These are phyloP conservation scores for Dispira parvispora DNA, from an alignment of 192 early-diverging fungal species.

Conservation along the genomic window DNA sequence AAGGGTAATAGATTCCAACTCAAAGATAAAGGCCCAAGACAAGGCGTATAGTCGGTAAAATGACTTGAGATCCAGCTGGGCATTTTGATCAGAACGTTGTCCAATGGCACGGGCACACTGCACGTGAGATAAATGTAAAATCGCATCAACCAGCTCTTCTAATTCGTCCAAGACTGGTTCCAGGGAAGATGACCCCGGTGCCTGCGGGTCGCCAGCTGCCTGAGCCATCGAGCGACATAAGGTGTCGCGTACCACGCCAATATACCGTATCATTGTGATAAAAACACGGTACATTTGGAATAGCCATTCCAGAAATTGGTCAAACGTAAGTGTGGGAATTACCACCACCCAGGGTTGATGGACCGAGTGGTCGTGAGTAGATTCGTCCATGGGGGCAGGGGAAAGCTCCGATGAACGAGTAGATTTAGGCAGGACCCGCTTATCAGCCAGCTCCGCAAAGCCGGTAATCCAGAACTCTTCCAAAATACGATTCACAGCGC, in stretches of 20 bases:
- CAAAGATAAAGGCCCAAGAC: constrained; percentile 68
- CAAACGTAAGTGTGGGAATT: constrained; percentile 67
- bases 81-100: constrained; percentile 77
- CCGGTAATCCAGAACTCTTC: constrained; percentile 42
- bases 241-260: constrained; percentile 39
- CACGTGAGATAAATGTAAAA: constrained; percentile 70
- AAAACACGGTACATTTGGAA: constrained; percentile 58
- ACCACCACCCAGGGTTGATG: constrained; percentile 30
- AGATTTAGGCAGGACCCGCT: background rate
- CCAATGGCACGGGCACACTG: constrained; percentile 75
- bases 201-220: constrained; percentile 44
- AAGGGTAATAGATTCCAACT: constrained; percentile 61
- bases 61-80: constrained; percentile 68
- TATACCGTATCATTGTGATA: constrained; percentile 52
- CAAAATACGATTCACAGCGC: constrained; percentile 59
- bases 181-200: constrained; percentile 12
- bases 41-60: constrained; percentile 70
- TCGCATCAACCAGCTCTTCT: constrained; percentile 56
- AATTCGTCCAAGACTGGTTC: constrained; percentile 46
- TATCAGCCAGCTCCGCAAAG: background rate
- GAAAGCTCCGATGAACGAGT: background rate
- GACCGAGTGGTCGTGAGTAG: constrained; percentile 20
- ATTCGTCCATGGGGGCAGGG: constrained; percentile 8
- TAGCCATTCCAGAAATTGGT: constrained; percentile 65
- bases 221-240: constrained; percentile 33